Conservation (phyloP, 1,284 basidiomycete species). For the Microbotryomycetes sp. region DNA sequence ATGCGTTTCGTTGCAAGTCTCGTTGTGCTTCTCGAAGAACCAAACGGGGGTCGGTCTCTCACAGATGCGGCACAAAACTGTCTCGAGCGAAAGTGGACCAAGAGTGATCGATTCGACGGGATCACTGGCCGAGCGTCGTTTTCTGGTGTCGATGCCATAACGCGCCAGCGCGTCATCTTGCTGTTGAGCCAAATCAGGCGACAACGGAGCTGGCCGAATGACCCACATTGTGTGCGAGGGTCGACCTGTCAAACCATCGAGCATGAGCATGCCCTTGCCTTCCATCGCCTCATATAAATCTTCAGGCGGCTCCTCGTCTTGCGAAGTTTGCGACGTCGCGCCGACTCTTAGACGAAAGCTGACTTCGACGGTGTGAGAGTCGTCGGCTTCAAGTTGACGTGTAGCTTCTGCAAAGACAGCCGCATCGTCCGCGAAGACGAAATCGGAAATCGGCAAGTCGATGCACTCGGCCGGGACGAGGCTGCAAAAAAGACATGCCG, state of each 20-base stretch:
- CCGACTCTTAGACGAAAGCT: constrained; percentile 77
- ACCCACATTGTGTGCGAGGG: constrained; percentile 99
- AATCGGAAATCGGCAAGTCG: constrained; percentile 70
- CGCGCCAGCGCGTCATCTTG: constrained; percentile 45
- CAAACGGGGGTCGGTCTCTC: constrained; percentile 94
- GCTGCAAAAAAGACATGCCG: constrained; percentile 45
- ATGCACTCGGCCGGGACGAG: constrained; percentile 75
- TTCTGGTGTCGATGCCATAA: constrained; percentile 46
- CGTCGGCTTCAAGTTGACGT: constrained; percentile 75
- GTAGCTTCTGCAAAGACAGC: constrained; percentile 84
- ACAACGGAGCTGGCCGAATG: constrained; percentile 59
- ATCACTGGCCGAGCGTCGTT: constrained; percentile 36
- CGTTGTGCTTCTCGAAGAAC: constrained; percentile 99
- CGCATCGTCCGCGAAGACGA: constrained; percentile 77
- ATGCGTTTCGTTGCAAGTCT: constrained; percentile 96
- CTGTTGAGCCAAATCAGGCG: constrained; percentile 23
- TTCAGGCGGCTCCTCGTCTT: constrained; percentile 39
- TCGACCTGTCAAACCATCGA: constrained; percentile 65
- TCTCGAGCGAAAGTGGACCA: constrained; percentile 68
- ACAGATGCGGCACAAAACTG: constrained; percentile 96
- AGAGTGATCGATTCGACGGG: constrained; percentile 52
- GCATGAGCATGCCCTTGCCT: constrained; percentile 98
- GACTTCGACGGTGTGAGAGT: constrained; percentile 89
- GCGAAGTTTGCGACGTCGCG: constrained; percentile 40
- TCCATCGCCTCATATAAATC: constrained; percentile 57